Percentiles rank a stretch among this genome's conserved stretches.
phyloP scores from a whole-genome alignment of 1,284 basidiomycete genomes.

The Cutaneotrichosporon sp. region DNA sequence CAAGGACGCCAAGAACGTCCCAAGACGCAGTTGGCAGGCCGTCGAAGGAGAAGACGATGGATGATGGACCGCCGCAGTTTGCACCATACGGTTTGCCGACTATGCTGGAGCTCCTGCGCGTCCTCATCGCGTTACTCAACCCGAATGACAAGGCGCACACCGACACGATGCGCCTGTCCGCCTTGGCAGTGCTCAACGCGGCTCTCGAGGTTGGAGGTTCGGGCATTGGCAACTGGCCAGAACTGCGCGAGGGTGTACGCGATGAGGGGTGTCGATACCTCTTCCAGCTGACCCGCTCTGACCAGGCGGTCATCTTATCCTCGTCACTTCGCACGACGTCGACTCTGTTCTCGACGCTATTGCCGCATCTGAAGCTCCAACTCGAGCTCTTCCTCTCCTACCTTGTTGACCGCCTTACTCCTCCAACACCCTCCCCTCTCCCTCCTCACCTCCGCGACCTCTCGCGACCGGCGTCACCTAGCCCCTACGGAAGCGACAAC shows the following conservation, averaged over 20 bases:
- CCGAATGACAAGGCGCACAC: conserved; percentile 93
- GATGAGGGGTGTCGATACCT: conserved; percentile 94
- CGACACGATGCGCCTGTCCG: conserved; percentile 87
- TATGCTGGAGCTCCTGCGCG: conserved; percentile 85
- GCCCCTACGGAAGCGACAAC: conserved; percentile 15
- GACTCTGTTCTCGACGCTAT: conserved; percentile 83
- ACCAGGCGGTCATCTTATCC: conserved; percentile 73
- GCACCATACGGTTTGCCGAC: conserved; percentile 80
- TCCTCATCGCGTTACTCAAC: conserved; percentile 90
- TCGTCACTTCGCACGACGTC: conserved; percentile 77
- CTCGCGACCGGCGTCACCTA: conserved; percentile 57
- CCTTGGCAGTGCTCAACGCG: conserved; percentile 81
- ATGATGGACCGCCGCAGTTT: conserved; percentile 26
- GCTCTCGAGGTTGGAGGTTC: conserved; percentile 80
- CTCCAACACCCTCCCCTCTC: conserved; percentile 49
- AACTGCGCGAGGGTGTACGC: conserved; percentile 46
- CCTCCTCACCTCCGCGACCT: conserved; percentile 32
- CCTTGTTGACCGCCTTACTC: conserved; percentile 81
- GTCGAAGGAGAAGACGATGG: not conserved
- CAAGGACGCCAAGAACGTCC: not conserved
- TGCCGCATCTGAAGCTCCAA: conserved; percentile 85
- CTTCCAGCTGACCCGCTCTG: conserved; percentile 86
- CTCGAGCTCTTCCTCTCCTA: conserved; percentile 93
- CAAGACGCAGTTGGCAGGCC: not conserved
- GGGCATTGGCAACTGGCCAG: conserved; percentile 60